Base-by-base conservation (phyloP, 345 rosid genomes). In the Lepidium aucheri region DNA sequence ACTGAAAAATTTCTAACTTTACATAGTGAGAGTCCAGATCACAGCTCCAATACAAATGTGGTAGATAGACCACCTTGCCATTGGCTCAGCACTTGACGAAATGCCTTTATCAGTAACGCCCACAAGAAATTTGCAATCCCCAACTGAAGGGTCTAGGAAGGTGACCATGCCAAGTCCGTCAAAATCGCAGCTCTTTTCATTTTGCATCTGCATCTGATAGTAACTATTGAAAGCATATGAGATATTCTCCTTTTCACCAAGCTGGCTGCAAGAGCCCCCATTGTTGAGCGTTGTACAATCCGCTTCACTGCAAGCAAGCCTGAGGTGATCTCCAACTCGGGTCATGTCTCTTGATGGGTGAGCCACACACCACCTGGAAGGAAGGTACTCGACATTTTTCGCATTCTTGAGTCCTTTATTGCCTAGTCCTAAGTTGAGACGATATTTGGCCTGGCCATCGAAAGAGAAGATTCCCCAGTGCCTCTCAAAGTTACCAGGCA, bases 391-490 rank as follows among this genome's bases (percentile, higher is more conserved):
- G 13, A 94, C 93, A 24, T 83, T 74, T 65, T 69, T 76, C 0
- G 97, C 95, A 58, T 90, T 85, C 83, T 82, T 83, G 68, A 94
- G 67, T 58, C 71, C 57, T 75, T 63, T 81, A 80, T 77, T 85
- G 41, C 98, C 98, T 77, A 80, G 60, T 18, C 95, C 92, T 12
- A 90, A 87, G 78, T 88, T 77, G 46, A 90, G 82, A 5, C 85
- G 77, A 62, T 94, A 94, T 71, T 94, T 94, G 52, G 97, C 93
- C 76, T 90, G 99, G 44, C 97, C 99, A 66, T 94, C 99, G 11
- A 90, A 94, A 34, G 96, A 88, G 86, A 94, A 90, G 62, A 88
- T 86, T 5, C 99, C 97, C 99, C 97, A 90, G 32, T 90, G 99
- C 79, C 99, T 83, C 72, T 90, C 99, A 53, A 94, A 94, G 81